Evolutionary conservation across 805 yeast genomes (phyloP), one percentile per base, ranked within the genome.

Genomic region (Myxozyma melibiosi): DNA sequence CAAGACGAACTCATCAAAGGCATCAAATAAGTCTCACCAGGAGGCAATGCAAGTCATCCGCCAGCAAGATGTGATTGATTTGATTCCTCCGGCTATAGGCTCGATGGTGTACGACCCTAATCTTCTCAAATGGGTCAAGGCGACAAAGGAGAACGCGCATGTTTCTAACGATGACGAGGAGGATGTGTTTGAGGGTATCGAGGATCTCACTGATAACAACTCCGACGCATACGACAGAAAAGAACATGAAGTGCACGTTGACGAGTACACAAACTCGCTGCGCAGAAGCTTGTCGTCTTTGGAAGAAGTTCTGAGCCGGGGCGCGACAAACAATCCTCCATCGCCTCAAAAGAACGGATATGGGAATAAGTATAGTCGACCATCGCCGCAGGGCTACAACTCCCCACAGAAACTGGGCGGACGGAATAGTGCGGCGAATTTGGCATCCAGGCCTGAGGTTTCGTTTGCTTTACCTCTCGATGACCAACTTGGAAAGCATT

Each of bases 141-240:
- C 27, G 18, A 24, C 27, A 2, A 46, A 42, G 22, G 38, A 16
- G 16, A 33, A 54, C n/a, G 37, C 51, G 11, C 43, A 47, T 16
- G 55, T 42, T 2, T 25, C 45, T 8, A 43, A 59, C 11, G 53
- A 47, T 3, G 55, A 51, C 2, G 67, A 64, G 13, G 65, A 55
- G 16, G 69, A 63, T 24, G 66, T 65, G 27, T 63, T 64, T 51
- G 65, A 64, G 14, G 73, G 67, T 7, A 64, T 69, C 39, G 69
- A 55, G 11, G 61, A 61, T 31, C 38, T 61, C 16, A 51, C 56
- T n/a, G 61, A 59, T n/a, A 54, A 50, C 20, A 50, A 18, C 11
- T 20, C 25, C 8, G 39, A 46, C 16, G 25, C 11, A 5, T 33
- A 16, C 18, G 48, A 20, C 30, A 34, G 9, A 8, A 25, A 34